A percentile compares a stretch with the other conserved stretches of the same genome.
phyloP scores from a whole-genome alignment of 2,329 filamentous ascomycete species.

The Knufia petricola region DNA sequence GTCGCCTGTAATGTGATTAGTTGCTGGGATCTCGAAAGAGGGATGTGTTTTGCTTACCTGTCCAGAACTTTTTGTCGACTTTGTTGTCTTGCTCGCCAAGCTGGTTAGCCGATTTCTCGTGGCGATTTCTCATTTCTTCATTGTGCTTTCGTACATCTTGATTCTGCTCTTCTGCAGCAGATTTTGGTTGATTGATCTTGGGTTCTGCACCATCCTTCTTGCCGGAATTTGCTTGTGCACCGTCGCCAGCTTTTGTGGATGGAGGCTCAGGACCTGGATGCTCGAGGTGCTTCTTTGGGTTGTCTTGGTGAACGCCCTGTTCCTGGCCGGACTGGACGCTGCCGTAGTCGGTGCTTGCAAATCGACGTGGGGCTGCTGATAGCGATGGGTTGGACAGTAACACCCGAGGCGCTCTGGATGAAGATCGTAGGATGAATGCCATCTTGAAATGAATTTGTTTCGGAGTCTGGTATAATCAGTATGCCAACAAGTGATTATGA shows the following conservation, averaged over 20 bases:
- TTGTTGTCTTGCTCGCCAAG: conserved; percentile 22
- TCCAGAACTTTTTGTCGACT: conserved; percentile 23
- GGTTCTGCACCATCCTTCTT: conserved; percentile 11
- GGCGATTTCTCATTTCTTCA: conserved; percentile 11
- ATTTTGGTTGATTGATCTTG: conserved; percentile 19
- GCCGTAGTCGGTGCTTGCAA: conserved; percentile 18
- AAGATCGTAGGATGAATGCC: conserved; percentile 1
- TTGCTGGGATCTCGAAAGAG: neutral
- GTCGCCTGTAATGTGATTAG: conserved; percentile 14
- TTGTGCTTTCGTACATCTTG: conserved; percentile 22
- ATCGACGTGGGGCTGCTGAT: conserved; percentile 12
- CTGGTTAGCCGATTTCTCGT: conserved; percentile 15
- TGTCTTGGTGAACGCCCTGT: conserved; percentile 16
- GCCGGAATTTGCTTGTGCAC: neutral
- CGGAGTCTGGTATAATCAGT: neutral
- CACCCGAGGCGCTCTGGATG: conserved; percentile 9
- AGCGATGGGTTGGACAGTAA: neutral
- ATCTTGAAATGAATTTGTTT: neutral
- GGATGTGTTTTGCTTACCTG: conserved; percentile 12
- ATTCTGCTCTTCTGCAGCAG: conserved; percentile 20
- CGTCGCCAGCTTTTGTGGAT: conserved; percentile 2
- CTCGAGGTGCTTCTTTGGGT: conserved; percentile 18
- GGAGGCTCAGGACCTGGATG: conserved; percentile 22
- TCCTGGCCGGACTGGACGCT: conserved; percentile 19
- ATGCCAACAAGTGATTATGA: neutral